A percentile compares a stretch with the other conserved stretches of the same genome.
Evolutionary conservation across 2,329 filamentous ascomycete genomes (phyloP).

Genomic region (Beauveria pseudobassiana): DNA sequence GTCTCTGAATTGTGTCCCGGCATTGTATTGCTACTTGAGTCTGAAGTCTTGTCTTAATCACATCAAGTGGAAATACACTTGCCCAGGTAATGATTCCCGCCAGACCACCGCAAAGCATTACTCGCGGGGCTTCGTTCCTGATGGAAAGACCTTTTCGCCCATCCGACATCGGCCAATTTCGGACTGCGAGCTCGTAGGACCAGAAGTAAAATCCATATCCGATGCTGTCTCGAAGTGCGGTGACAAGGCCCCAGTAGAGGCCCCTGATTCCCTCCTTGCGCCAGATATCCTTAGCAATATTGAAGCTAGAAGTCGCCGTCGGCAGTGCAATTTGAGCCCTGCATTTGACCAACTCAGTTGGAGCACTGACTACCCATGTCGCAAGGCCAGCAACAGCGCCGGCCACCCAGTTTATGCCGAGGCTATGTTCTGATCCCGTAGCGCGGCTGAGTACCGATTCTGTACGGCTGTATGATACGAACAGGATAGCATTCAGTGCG

Average conservation of each 20-base stretch:
- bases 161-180: conserved; percentile 37
- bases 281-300: conserved; percentile 55
- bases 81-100: conserved; percentile 86
- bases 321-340: conserved; percentile 60
- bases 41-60: conserved; percentile 89
- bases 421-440: conserved; percentile 32
- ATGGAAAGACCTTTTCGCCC: conserved; percentile 17
- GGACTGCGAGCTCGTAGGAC: conserved; percentile 74
- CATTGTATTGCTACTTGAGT: conserved; percentile 44
- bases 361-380: conserved; percentile 78
- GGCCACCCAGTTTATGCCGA: conserved; percentile 67
- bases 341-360: conserved; percentile 88
- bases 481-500: conserved; percentile 82
- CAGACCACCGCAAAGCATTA: conserved; percentile 76
- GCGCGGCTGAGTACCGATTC: conserved; percentile 50
- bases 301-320: conserved; percentile 48
- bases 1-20: conserved; percentile 10
- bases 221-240: conserved; percentile 73
- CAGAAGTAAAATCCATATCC: conserved; percentile 99
- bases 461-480: conserved; percentile 85
- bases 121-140: conserved; percentile 47
- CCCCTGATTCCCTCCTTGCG: conserved; percentile 54
- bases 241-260: conserved; percentile 74
- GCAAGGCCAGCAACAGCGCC: conserved; percentile 77
- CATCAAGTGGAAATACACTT: conserved; percentile 84